Base-by-base conservation (phyloP, 2,329 filamentous ascomycete genomes). In the Neospermospora avenae region DNA sequence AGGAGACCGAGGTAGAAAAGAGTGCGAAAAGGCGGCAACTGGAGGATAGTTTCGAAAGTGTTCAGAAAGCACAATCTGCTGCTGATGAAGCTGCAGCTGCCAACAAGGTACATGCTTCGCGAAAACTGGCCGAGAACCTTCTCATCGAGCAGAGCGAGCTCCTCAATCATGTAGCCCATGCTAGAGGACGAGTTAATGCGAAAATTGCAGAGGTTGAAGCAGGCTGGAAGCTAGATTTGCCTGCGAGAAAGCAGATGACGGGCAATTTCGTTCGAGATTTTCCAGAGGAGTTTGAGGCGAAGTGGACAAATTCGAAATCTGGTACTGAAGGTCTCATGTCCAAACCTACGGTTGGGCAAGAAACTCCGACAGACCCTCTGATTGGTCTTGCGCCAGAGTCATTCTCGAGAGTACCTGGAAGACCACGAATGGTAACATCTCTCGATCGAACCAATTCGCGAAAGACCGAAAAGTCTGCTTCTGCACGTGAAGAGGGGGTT, bases 231-330 rank as follows among this genome's bases (percentile, higher is more conserved):
- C 24, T 25, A 16, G n/a, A 16, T 5, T 24, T 34, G 18, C 57
- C 48, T 14, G 5, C 46, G 3, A 58, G 62, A 22, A 59, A 64
- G 24, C 67, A 61, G 10, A 59, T 82, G 52, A 81, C 78, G 8
- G 81, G 80, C 3, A 80, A 78, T 63, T 82, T 77, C 62, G 71
- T 72, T 8, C 77, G 76, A 34, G 81, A 83, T 67, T 83, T 83
- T 60, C 79, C 80, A 0, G 80, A 83, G 60, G 80, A 83, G 3
- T 82, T 81, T 57, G 65, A 74, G 0, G 68, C 69, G 4, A 75
- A 75, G 1, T 82, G 80, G 80, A 72, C 70, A 42, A 65, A 60
- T 6, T 54, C 37, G 28, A 54, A 63, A 53, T 28, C 57, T 45
- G 37, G 11, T 22, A 45, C 63, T 28, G 66, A 59, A 31, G 52